These are phyloP conservation scores for Mortierella sp. DNA, from an alignment of 371 early-diverging fungal species.

Conservation along the genomic window DNA sequence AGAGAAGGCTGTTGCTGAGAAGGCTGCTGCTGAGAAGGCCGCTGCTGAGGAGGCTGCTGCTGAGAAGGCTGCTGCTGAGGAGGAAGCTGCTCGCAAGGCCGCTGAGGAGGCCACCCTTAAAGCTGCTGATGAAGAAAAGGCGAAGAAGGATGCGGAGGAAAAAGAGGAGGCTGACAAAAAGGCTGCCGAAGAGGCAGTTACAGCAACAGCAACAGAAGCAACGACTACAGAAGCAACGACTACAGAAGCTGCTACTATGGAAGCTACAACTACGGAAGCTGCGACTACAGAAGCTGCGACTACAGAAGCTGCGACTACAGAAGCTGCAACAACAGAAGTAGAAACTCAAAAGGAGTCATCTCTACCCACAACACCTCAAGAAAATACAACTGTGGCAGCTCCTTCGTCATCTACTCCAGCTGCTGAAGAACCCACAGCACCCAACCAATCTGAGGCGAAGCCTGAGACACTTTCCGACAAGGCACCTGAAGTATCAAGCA, in stretches of 20 bases:
- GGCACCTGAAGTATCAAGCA: constrained; percentile 33
- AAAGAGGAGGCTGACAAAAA: constrained; percentile 55
- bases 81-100: not conserved
- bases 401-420: constrained; percentile 22
- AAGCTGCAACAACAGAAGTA: constrained; percentile 60
- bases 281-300: constrained; percentile 17
- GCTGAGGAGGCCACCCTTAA: not conserved
- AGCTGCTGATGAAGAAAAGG: constrained; percentile 13
- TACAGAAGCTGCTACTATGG: constrained; percentile 21
- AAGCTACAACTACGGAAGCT: constrained; percentile 19
- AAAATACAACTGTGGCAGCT: constrained; percentile 23
- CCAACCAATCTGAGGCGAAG: not conserved
- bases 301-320: too few species aligned
- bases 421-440: constrained; percentile 4
- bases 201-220: constrained; percentile 55
- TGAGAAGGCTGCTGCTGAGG: constrained; percentile 5
- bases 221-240: constrained; percentile 11
- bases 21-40: constrained; percentile 7
- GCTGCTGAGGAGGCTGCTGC: constrained; percentile 3
- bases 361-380: constrained; percentile 10
- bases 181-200: constrained; percentile 56
- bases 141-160: constrained; percentile 19
- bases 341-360: constrained; percentile 8
- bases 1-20: constrained; percentile 2
- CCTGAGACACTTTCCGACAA: not conserved